A percentile compares a stretch with the other conserved stretches of the same genome.
Evolutionary conservation across 2,329 filamentous ascomycete genomes (phyloP).

Genomic region (Apiospora arundinis): DNA sequence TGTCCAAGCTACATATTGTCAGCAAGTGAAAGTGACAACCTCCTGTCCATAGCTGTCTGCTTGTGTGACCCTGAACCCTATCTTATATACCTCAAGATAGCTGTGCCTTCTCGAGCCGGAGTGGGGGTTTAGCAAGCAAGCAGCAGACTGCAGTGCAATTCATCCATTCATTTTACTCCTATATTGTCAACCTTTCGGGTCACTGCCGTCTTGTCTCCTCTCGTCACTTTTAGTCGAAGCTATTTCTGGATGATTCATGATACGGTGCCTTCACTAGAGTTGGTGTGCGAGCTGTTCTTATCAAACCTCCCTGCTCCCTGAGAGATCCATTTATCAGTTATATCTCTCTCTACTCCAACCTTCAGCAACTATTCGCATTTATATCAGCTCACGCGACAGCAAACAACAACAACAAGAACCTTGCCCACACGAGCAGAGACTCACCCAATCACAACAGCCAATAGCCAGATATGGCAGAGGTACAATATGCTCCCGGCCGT

Average conservation of each 20-base stretch:
- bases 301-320: conserved; percentile 26
- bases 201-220: not conserved
- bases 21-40: not conserved
- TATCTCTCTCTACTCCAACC: not conserved
- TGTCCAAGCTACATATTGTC: not conserved
- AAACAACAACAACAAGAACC: not conserved
- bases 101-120: not conserved
- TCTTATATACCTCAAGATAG: conserved; percentile 13
- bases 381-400: conserved; percentile 2
- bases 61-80: conserved; percentile 15
- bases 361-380: conserved; percentile 6
- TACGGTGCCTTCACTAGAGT: conserved; percentile 19
- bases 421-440: not conserved
- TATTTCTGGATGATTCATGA: conserved; percentile 18
- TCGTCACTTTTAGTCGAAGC: not conserved
- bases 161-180: conserved; percentile 16
- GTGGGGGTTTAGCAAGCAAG: conserved; percentile 1
- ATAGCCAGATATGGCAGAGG: conserved; percentile 35
- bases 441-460: conserved; percentile 2
- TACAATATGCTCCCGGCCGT: conserved; percentile 33
- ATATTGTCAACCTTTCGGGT: not conserved
- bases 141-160: not conserved
- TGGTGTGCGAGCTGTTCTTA: conserved; percentile 32
- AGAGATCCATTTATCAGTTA: not conserved
- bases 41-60: not conserved